A percentile compares a stretch with the other conserved stretches of the same genome.
phyloP scores from a whole-genome alignment of 495 filamentous ascomycete species.

The Lasiosphaeria ovina region DNA sequence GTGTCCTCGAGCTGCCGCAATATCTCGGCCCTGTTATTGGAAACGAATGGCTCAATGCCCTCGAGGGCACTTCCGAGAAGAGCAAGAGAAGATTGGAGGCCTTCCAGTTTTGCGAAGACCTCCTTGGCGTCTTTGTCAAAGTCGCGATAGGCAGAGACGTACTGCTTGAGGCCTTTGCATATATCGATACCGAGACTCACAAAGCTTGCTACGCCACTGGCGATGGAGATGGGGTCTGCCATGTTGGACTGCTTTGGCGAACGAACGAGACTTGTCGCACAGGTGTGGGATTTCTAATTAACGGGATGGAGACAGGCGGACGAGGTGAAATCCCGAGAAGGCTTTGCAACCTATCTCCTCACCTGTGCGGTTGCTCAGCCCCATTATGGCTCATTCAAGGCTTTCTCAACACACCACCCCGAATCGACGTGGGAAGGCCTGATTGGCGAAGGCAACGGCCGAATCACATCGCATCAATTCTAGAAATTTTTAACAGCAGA shows the following conservation, averaged over 20 bases:
- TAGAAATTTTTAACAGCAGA: no score
- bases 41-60: background rate
- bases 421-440: no score
- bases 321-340: no score
- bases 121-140: background rate
- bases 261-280: no score
- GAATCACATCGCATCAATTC: no score
- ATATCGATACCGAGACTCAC: background rate
- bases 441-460: no score
- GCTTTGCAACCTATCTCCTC: no score
- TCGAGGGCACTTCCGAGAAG: background rate
- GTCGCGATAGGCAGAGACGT: background rate
- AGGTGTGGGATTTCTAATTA: no score
- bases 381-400: no score
- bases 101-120: background rate
- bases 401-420: no score
- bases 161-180: background rate
- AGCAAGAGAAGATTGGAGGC: background rate
- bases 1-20: background rate
- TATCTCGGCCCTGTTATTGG: background rate
- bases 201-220: background rate
- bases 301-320: no score
- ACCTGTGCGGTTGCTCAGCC: no score
- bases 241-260: background rate
- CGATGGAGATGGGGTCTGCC: slow-evolving; percentile 1